Evolutionary conservation across 352 stramenopile species (phyloP).

Genomic region (Pythium folliculosum): DNA sequence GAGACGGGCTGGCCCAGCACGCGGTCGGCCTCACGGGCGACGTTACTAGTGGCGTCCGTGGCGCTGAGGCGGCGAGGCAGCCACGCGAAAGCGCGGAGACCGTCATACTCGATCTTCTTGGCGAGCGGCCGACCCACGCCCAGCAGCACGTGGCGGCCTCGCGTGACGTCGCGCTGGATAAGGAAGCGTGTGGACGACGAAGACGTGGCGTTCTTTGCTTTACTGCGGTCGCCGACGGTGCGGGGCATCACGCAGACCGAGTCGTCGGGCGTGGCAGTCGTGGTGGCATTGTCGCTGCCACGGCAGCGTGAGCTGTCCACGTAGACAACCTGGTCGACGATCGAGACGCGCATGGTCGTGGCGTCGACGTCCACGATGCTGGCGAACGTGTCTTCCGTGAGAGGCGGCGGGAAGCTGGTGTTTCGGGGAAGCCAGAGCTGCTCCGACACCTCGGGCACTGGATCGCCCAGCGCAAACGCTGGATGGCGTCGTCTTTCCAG

Average conservation of each 20-base stretch:
- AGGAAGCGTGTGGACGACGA: not conserved
- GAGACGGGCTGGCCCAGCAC: not conserved
- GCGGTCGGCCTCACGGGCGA: not conserved
- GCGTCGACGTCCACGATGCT: conserved; percentile 2
- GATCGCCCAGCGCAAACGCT: not conserved
- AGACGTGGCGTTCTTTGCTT: not conserved
- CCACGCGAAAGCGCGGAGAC: not conserved
- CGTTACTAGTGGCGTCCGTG: not conserved
- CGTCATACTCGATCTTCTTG: not conserved
- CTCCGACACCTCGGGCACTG: not conserved
- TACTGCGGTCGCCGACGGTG: not conserved
- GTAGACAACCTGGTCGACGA: not conserved
- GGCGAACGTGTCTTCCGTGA: not conserved
- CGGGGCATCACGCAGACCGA: not conserved
- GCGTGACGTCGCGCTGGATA: conserved; percentile 2
- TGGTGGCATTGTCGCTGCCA: not conserved
- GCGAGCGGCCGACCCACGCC: not conserved
- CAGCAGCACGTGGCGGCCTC: not conserved
- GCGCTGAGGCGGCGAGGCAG: not conserved
- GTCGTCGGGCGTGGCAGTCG: not conserved
- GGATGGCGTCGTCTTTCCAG: not conserved
- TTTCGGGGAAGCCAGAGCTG: not conserved
- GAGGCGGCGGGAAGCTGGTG: not conserved
- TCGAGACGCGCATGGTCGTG: not conserved
- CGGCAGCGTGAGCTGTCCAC: not conserved